phyloP scores from a whole-genome alignment of 2,329 filamentous ascomycete genomes.

The Sordariomycetes sp. region DNA sequence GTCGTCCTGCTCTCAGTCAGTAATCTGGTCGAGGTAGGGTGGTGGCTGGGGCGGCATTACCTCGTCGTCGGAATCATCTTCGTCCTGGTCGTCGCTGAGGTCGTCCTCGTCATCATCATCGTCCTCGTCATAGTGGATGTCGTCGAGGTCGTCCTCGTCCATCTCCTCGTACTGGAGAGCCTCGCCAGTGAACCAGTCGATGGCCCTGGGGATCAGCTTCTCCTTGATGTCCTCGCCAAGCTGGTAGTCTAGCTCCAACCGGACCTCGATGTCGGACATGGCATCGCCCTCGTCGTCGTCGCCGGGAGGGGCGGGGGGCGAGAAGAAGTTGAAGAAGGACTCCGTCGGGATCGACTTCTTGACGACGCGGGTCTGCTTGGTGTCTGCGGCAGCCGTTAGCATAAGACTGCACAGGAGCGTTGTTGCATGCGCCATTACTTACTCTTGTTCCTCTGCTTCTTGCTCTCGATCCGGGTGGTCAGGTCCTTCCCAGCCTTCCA shows the following conservation, averaged over 20 bases:
- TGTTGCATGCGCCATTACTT: slow-evolving; percentile 18
- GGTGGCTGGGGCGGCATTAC: slow-evolving; percentile 26
- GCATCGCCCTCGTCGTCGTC: slow-evolving; percentile 60
- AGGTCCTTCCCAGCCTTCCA: slow-evolving; percentile 92
- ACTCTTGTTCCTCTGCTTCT: slow-evolving; percentile 99
- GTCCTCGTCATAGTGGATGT: slow-evolving; percentile 82
- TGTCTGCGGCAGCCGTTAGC: slow-evolving; percentile 49
- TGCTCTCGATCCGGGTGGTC: slow-evolving; percentile 90
- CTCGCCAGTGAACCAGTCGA: slow-evolving; percentile 99
- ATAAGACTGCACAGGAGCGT: not conserved
- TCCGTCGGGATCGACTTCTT: slow-evolving; percentile 99
- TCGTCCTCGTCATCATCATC: slow-evolving; percentile 87
- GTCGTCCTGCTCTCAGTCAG: slow-evolving; percentile 49
- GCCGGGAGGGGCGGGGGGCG: slow-evolving; percentile 70
- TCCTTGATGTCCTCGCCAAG: slow-evolving; percentile 99
- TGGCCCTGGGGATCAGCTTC: slow-evolving; percentile 95
- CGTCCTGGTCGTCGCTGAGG: slow-evolving; percentile 70
- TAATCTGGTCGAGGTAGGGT: not conserved
- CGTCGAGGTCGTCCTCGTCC: slow-evolving; percentile 69
- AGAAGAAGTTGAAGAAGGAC: slow-evolving; percentile 99
- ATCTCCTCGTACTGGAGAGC: slow-evolving; percentile 93
- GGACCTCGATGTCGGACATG: slow-evolving; percentile 87
- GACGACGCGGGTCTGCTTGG: slow-evolving; percentile 96
- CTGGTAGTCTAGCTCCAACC: slow-evolving; percentile 95
- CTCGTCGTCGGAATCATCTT: slow-evolving; percentile 68